Evolutionary conservation across 176 grass and related monocot species (phyloP).

Genomic region (Musa itinerans): DNA sequence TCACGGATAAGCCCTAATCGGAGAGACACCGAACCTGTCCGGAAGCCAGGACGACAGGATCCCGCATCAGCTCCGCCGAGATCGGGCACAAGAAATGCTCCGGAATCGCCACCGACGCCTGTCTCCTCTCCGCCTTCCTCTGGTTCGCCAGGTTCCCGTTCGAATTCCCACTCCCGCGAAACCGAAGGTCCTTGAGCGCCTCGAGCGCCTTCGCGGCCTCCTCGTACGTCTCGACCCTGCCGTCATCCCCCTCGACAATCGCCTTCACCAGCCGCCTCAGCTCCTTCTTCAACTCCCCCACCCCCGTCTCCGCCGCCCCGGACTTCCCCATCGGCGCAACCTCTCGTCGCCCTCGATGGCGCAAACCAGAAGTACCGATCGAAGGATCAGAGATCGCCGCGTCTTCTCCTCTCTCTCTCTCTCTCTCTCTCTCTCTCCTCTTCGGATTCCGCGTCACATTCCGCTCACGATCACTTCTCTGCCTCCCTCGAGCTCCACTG

Average conservation of each 20-base stretch:
- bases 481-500: not conserved
- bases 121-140: not conserved
- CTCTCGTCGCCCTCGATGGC: not conserved
- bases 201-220: conserved; percentile 40
- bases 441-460: not conserved
- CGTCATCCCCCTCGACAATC: not conserved
- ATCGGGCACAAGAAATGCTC: conserved; percentile 61
- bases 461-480: not conserved
- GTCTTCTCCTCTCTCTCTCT: not conserved
- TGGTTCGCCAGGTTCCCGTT: not conserved
- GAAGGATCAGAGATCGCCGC: not conserved
- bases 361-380: not conserved
- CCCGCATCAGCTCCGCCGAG: conserved; percentile 58
- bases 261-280: conserved; percentile 6
- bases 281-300: conserved; percentile 2
- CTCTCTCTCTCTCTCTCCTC: not conserved
- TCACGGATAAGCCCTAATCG: not conserved
- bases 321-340: not conserved
- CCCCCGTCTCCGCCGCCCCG: conserved; percentile 11
- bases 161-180: conserved; percentile 24
- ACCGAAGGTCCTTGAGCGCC: conserved; percentile 36
- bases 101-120: conserved; percentile 19
- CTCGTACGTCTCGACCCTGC: conserved; percentile 27
- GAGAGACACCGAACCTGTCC: conserved; percentile 43
- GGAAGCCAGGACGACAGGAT: conserved; percentile 67